A percentile compares a stretch with the other conserved stretches of the same genome.
Conservation (phyloP, 768 basidiomycete genomes). For the Boletus fagicola region DNA sequence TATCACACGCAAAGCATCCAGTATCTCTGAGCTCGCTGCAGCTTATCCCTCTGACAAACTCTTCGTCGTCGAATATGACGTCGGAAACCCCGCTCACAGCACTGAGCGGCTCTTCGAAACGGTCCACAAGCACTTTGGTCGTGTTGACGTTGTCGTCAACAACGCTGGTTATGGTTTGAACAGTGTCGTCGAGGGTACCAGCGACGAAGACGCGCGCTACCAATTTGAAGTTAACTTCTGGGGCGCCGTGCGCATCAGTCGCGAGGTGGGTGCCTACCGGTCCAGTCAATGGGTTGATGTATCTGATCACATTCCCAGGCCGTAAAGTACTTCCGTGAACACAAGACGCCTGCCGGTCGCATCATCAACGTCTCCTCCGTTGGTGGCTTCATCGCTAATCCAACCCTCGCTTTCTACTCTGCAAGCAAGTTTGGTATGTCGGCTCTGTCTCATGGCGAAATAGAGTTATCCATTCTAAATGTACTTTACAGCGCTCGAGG, state of each 20-base stretch:
- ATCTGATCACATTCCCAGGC: conserved; percentile 10
- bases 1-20: conserved; percentile 25
- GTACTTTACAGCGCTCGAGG: conserved; percentile 21
- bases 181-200: conserved; percentile 28
- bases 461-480: not conserved
- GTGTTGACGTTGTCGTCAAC: conserved; percentile 35
- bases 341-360: conserved; percentile 24
- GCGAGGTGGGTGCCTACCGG: conserved; percentile 14
- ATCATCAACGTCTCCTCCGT: conserved; percentile 24
- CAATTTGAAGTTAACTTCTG: conserved; percentile 37
- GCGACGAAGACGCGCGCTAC: conserved; percentile 25
- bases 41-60: conserved; percentile 22
- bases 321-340: conserved; percentile 33
- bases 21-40: conserved; percentile 16
- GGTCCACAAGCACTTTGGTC: conserved; percentile 27
- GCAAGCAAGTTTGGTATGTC: conserved; percentile 26
- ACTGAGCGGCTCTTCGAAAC: conserved; percentile 20
- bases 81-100: conserved; percentile 24
- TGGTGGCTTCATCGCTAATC: conserved; percentile 16
- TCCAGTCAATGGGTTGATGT: not conserved
- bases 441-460: not conserved
- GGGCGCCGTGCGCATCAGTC: conserved; percentile 26
- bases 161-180: conserved; percentile 30
- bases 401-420: conserved; percentile 20
- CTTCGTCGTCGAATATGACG: conserved; percentile 31